Conservation (phyloP, 805 yeast genomes). For the Metschnikowia colocasiae region DNA sequence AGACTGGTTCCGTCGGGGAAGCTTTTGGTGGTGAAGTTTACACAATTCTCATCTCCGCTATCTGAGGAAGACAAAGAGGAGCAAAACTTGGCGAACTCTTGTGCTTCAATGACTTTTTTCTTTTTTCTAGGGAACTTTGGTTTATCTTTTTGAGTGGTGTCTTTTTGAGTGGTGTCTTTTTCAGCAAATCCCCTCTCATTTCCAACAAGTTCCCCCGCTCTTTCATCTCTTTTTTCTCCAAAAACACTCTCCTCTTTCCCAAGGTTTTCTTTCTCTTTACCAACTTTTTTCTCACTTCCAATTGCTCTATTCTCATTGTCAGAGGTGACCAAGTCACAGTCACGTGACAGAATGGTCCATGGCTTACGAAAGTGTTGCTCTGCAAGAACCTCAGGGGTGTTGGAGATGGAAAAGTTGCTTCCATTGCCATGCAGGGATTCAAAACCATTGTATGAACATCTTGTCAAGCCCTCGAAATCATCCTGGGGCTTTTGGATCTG, state of each 20-base stretch:
- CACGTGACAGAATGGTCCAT: neutral
- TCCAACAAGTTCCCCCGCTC: too few species aligned
- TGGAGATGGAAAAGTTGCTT: neutral
- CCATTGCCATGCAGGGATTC: too few species aligned
- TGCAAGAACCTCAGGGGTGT: neutral
- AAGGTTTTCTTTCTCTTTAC: too few species aligned
- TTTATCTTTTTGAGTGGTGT: neutral
- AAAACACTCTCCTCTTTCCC: too few species aligned
- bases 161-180: too few species aligned
- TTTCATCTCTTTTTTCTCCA: too few species aligned
- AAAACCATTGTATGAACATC: neutral
- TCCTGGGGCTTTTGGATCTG: neutral
- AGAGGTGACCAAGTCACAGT: too few species aligned
- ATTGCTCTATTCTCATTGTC: too few species aligned
- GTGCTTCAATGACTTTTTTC: neutral
- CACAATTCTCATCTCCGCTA: neutral
- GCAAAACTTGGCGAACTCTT: neutral
- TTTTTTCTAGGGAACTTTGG: neutral
- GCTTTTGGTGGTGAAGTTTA: neutral
- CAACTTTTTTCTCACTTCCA: too few species aligned
- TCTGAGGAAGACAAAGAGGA: neutral
- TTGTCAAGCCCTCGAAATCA: neutral
- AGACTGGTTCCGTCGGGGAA: conserved; percentile 4
- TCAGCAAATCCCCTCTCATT: too few species aligned
- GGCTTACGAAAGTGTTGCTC: neutral